Base-by-base conservation (phyloP, 1,139 yeast species). In the Yamadazyma trypodendri region DNA sequence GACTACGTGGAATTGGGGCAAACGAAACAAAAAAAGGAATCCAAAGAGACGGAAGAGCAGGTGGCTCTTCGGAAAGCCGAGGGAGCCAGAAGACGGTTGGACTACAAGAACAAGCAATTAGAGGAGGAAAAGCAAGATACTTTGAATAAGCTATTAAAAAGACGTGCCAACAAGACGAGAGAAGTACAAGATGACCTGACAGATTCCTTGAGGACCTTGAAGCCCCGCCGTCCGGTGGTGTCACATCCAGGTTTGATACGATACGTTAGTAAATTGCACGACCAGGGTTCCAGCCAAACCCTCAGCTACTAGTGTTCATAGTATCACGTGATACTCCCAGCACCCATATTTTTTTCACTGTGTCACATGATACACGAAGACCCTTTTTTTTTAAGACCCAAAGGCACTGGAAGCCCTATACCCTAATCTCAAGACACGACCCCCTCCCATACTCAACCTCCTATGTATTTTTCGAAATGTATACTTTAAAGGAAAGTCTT, bases 51-150 rank as follows among this genome's bases (percentile, higher is more conserved):
- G 0, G 96, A 83, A 41, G 96, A 92, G 56, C 95, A 90, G 60
- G 74, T 81, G 28, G 87, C 87, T 27, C 62, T 88, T 42, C 74
- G 89, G 30, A 81, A 89, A 45, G 90, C 95, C 1, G 98, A 92
- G 55, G 82, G 79, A 53, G 92, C 97, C 0, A 76, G 98, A 50
- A 79, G 90, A 58, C 75, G 98, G 47, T 85, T 85, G 58, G 92
- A 92, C 54, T 75, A 89, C 53, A 83, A 84, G 48, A 90, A 83
- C 52, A 83, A 84, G 62, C 79, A 84, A 45, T 65, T 87, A 28
- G 97, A 89, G 54, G 97, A 88, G 58, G 98, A 92, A 59, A 92
- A 92, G 58, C 78, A 83, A 52, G 97, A 89, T 48, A 90, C 97
- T 0, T 71, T 92, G 46, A 90, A 89, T 58, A 87, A 86, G 56